A percentile compares a stretch with the other conserved stretches of the same genome.
phyloP scores from a whole-genome alignment of 2,329 filamentous ascomycete genomes.

The Colletotrichum limetticola region DNA sequence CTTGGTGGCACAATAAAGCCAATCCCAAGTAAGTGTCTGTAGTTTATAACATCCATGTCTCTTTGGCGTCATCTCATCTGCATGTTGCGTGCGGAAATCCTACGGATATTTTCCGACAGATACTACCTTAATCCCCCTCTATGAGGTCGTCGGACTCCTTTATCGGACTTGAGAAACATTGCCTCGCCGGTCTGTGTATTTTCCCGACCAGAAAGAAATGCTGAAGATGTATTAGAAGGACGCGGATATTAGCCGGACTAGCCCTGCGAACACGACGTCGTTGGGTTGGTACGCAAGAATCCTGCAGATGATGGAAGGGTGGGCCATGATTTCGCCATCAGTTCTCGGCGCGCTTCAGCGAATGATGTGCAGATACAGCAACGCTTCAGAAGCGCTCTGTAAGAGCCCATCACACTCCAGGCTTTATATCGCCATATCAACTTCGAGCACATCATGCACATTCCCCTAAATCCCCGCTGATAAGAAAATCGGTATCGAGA shows the following conservation, averaged over 20 bases:
- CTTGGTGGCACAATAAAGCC: not conserved
- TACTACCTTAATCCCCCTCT: no score
- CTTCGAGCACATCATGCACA: slow-evolving; percentile 16
- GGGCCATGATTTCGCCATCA: slow-evolving; percentile 24
- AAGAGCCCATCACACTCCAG: not conserved
- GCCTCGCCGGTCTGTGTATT: not conserved
- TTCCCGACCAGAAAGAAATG: not conserved
- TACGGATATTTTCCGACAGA: not conserved
- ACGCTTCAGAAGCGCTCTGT: not conserved
- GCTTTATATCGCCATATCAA: not conserved
- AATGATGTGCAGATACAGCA: not conserved
- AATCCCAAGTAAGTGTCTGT: no score
- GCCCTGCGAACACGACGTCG: not conserved
- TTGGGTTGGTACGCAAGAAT: not conserved
- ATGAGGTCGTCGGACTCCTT: not conserved
- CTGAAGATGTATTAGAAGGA: no score
- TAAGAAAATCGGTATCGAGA: not conserved
- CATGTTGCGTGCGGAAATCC: slow-evolving; percentile 13
- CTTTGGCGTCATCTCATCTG: not conserved
- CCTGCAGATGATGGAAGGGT: slow-evolving; percentile 22
- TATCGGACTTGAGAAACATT: slow-evolving; percentile 1
- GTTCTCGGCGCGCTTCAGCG: slow-evolving; percentile 1
- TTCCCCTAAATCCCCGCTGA: not conserved
- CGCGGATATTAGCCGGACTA: not conserved
- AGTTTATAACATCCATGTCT: not conserved